These are phyloP conservation scores for Cardamine occulta DNA, from an alignment of 345 rosid species.

Conservation along the genomic window DNA sequence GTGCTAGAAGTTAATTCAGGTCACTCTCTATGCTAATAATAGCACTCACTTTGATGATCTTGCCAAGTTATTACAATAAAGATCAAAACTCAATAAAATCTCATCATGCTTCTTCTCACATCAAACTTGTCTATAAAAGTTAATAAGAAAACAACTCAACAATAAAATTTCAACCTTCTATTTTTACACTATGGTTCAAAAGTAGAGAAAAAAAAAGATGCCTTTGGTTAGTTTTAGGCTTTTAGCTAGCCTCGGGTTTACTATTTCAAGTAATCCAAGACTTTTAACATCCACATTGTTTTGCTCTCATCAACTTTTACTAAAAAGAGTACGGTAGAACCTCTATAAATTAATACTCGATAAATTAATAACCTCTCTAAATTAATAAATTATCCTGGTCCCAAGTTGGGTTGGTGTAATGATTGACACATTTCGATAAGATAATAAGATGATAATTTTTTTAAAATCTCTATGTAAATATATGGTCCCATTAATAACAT, in stretches of 20 bases:
- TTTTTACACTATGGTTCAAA: neutral
- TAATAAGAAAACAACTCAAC: neutral
- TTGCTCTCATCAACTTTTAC: constrained; percentile 28
- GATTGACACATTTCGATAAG: no score
- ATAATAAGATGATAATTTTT: no score
- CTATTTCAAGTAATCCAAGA: constrained; percentile 17
- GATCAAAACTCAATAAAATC: constrained; percentile 13
- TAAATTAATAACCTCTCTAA: no score
- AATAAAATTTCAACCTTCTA: neutral
- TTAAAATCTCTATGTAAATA: no score
- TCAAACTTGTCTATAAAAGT: neutral
- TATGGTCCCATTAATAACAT: no score
- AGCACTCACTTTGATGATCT: constrained; percentile 33
- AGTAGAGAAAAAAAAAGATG: neutral
- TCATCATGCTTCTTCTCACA: neutral
- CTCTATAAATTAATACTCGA: no score
- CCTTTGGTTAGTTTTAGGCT: constrained; percentile 9
- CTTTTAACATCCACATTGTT: constrained; percentile 7
- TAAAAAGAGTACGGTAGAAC: no score
- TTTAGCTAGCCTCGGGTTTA: constrained; percentile 21
- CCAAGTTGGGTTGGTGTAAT: no score
- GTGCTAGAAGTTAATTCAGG: constrained; percentile 37
- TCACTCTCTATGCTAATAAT: constrained; percentile 10
- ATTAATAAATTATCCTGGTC: no score
- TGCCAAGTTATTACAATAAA: neutral